Percentiles rank a stretch among this genome's conserved stretches.
Conservation (phyloP, 208 protist genomes). For the Crithidia expoeki region DNA sequence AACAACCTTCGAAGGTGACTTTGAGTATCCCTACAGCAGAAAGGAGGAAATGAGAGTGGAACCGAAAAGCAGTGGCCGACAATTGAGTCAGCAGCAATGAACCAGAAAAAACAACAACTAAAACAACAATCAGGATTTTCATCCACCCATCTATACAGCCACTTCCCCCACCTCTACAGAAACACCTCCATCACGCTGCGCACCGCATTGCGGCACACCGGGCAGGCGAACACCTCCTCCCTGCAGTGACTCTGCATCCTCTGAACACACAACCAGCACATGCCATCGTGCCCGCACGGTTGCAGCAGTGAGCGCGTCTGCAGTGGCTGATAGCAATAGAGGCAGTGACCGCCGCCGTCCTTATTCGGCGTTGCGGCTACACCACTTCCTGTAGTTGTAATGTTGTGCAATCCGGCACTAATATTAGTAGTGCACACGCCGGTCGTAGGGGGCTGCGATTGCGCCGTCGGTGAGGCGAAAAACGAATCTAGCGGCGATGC, state of each 20-base stretch:
- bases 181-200: conserved; percentile 42
- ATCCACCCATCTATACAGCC: too few relatives aligned
- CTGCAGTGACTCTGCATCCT: conserved; percentile 43
- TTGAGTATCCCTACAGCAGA: too few relatives aligned
- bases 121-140: too few relatives aligned
- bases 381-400: background rate
- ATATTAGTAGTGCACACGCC: background rate
- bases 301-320: conserved; percentile 44
- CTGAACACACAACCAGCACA: conserved; percentile 57
- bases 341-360: conserved; percentile 34
- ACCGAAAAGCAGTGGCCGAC: too few relatives aligned
- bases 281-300: conserved; percentile 66
- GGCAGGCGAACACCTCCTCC: conserved; percentile 56
- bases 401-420: background rate
- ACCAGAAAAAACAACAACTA: too few relatives aligned
- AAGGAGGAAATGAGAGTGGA: background rate
- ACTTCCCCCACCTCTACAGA: conserved; percentile 24
- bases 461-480: conserved; percentile 11
- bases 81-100: too few relatives aligned
- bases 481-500: conserved; percentile 36
- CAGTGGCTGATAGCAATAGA: conserved; percentile 49
- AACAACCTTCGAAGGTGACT: too few relatives aligned
- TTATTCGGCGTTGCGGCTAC: background rate
- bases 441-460: background rate
- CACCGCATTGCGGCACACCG: conserved; percentile 45